Base-by-base conservation (phyloP, 768 basidiomycete genomes). In the Tricholoma terreum region DNA sequence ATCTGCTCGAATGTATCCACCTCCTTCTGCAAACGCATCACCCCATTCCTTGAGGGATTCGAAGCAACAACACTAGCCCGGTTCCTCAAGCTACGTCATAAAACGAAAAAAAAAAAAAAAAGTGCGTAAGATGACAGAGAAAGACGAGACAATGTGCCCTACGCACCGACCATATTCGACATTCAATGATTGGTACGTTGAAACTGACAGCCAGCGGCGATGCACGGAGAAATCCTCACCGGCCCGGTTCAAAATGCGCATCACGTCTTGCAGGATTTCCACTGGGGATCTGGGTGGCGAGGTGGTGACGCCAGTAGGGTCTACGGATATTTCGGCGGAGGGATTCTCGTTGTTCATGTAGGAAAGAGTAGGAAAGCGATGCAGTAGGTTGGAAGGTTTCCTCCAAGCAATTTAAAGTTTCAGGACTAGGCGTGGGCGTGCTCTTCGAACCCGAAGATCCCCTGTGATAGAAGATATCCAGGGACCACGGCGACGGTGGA, bases 141-240 rank as follows among this genome's bases (percentile, higher is more conserved):
- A 31, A 17, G n/a, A n/a, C 5, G 6, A 6, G 24, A 2, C 24
- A 2, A 27, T 27, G 6, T 2, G 6, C 6, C 24, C 24, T n/a
- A 31, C 46, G 8, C 27, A 48, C 46, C 46, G 46, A 48, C 27
- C 46, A 17, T 48, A 48, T 17, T 48, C 46, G 15, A 17, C 30
- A n/a, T 48, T 48, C 46, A 48, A 48, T 10, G 46, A 48, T 9
- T 30, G n/a, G n/a, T 48, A 48, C 24, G 30, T 31, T 7, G 46
- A 31, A 15, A n/a, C 46, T n/a, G 46, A 15, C 24, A 48, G n/a
- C 46, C 14, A 48, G n/a, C 14, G 6, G 24, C 46, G 46, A 31
- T 48, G 46, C 46, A 48, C n/a, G n/a, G 46, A n/a, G 27, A 48
- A 31, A 48, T 48, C 46, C 30, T 48, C 46, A 31, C 46, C 46